A percentile compares a stretch with the other conserved stretches of the same genome.
These are phyloP conservation scores for Lasiodiplodia theobromae DNA, from an alignment of 2,329 filamentous ascomycete species.

Conservation along the genomic window DNA sequence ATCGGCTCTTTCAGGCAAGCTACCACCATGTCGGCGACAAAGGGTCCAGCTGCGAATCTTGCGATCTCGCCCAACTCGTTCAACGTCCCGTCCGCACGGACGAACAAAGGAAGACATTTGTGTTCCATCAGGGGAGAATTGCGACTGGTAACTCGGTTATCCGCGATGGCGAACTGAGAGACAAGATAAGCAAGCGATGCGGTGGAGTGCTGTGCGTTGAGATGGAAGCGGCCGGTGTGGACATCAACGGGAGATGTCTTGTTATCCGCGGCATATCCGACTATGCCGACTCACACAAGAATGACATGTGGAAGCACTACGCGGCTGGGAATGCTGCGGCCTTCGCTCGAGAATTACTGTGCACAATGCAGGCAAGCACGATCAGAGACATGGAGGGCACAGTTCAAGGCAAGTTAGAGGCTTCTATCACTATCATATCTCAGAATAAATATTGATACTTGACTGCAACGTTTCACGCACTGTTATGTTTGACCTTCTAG, in stretches of 20 bases:
- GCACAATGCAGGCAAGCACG: not conserved
- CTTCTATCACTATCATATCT: no score
- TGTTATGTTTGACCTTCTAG: no score
- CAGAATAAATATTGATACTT: no score
- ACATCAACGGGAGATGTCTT: conserved; percentile 36
- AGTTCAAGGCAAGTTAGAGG: no score
- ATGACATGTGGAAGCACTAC: conserved; percentile 37
- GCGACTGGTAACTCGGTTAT: not conserved
- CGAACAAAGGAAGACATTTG: not conserved
- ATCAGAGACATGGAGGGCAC: not conserved
- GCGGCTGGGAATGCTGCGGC: conserved; percentile 34
- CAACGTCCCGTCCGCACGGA: not conserved
- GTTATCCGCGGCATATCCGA: conserved; percentile 40
- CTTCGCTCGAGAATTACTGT: conserved; percentile 34
- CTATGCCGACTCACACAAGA: conserved; percentile 40
- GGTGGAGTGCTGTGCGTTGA: conserved; percentile 32
- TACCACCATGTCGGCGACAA: not conserved
- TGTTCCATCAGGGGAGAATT: conserved; percentile 10
- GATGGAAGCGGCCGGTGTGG: conserved; percentile 32
- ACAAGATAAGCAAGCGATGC: conserved; percentile 4
- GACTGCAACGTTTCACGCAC: no score
- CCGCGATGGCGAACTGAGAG: not conserved
- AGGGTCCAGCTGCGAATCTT: not conserved
- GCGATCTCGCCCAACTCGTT: not conserved
- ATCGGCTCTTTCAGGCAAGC: not conserved